Base-by-base conservation (phyloP, 345 rosid species). In the Melaleuca quinquenervia region DNA sequence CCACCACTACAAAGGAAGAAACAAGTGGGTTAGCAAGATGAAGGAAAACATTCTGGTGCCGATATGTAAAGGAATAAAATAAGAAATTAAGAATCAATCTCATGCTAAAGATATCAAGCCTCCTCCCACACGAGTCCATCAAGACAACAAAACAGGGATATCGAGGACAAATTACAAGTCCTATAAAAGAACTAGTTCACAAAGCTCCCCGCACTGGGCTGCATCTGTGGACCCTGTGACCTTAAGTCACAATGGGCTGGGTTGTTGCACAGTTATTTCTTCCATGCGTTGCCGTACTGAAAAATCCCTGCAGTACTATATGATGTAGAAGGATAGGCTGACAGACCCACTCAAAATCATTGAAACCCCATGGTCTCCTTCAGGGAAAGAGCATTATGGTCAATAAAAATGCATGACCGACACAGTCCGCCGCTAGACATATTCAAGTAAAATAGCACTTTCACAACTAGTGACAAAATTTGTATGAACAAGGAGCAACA, bases 1-100 rank as follows among this genome's bases (percentile, higher is more conserved):
- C 98, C 98, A 11, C 99, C 98, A 16, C 99, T 97, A 94, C 90
- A 84, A 87, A 45, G 83, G 24, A 86, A 86, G 51, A 83, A 55
- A 83, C 24, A 62, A 13, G 52, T 60, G 36, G 54, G 54, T 52
- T 51, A 49, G 29, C 6, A 49, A n/a, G 29, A 86, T 51, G 26
- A 13, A 44, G 74, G 76, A 84, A 55, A n/a, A 48, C 1, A 3
- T 36, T 53, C 3, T 5, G 50, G 52, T 44, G 56, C 41, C 82
- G 44, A 20, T 21, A 74, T 32, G 27, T 52, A 6, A 16, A 51
- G 51, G 70, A 7, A 52, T 29, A 27, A 50, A 82, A 83, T 51
- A 11, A 15, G 41, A 41, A 41, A 41, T 41, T 41, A 41, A 41
- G 48, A 70, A 70, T 70, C 78, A 8, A 70, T 70, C 48, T 8